A percentile compares a stretch with the other conserved stretches of the same genome.
These are phyloP conservation scores for Pharus latifolius DNA, from an alignment of 176 grass and related monocot species.

Conservation along the genomic window DNA sequence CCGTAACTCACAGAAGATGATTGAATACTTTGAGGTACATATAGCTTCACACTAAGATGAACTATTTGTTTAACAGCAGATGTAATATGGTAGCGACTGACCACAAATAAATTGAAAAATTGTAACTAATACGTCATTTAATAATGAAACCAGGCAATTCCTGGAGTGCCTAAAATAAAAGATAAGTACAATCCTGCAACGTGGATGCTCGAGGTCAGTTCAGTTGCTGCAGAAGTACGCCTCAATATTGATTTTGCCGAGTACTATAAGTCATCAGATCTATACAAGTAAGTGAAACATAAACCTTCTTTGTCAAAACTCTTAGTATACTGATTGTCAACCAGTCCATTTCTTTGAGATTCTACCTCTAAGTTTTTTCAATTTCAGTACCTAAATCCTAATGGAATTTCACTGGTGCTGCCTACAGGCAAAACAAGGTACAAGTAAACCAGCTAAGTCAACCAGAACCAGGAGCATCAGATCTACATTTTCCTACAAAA, in stretches of 20 bases:
- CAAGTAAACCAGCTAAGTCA: conserved; percentile 57
- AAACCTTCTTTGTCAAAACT: neutral
- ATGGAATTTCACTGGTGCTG: neutral
- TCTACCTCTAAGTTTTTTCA: neutral
- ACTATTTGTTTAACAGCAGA: neutral
- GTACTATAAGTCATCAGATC: conserved; percentile 65
- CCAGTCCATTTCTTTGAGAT: too few species aligned
- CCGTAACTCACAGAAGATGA: conserved; percentile 73
- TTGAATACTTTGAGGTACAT: conserved; percentile 89
- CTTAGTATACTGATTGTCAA: neutral
- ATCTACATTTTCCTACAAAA: conserved; percentile 84
- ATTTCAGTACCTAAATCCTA: conserved; percentile 15
- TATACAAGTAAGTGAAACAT: conserved; percentile 48
- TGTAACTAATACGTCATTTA: neutral
- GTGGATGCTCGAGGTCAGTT: conserved; percentile 98
- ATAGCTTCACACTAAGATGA: neutral
- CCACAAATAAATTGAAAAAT: neutral
- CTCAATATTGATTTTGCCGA: conserved; percentile 71
- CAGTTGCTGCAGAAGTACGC: conserved; percentile 78
- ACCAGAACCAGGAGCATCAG: conserved; percentile 49
- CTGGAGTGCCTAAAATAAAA: conserved; percentile 89
- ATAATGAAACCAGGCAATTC: conserved; percentile 59
- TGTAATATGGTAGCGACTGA: neutral
- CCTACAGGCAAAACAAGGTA: conserved; percentile 70
- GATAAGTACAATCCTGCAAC: conserved; percentile 95